phyloP scores from a whole-genome alignment of 768 basidiomycete genomes.

The Termitomyces sp. region DNA sequence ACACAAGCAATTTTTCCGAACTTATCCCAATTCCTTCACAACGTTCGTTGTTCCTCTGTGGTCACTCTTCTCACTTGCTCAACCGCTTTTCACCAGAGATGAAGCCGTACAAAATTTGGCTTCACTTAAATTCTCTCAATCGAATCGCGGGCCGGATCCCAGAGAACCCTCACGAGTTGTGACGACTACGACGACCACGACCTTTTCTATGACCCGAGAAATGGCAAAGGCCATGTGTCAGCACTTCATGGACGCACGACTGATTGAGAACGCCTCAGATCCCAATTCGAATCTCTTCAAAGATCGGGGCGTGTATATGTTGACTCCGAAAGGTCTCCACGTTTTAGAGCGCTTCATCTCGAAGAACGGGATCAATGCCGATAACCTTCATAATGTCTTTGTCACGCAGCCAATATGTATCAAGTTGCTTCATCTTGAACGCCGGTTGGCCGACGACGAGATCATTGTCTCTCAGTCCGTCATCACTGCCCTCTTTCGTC shows the following conservation, averaged over 20 bases:
- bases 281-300: constrained; percentile 88
- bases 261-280: constrained; percentile 96
- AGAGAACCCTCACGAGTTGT: constrained; percentile 97
- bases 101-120: constrained; percentile 92
- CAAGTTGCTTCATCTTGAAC: constrained; percentile 95
- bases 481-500: constrained; percentile 90
- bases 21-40: constrained; percentile 90
- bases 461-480: constrained; percentile 94
- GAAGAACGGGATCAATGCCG: constrained; percentile 97
- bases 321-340: constrained; percentile 97
- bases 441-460: constrained; percentile 90
- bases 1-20: constrained; percentile 95
- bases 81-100: constrained; percentile 50
- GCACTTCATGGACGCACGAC: constrained; percentile 98
- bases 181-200: constrained; percentile 98
- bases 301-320: constrained; percentile 91
- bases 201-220: constrained; percentile 98
- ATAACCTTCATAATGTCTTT: constrained; percentile 88
- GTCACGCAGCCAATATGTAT: constrained; percentile 92
- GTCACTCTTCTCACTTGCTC: constrained; percentile 8
- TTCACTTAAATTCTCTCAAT: constrained; percentile 97
- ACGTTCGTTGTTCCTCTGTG: constrained; percentile 55
- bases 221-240: constrained; percentile 99
- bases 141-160: constrained; percentile 96
- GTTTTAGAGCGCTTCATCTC: constrained; percentile 99